Conservation (phyloP, 2,329 filamentous ascomycete species). For the Calcarisporium arbuscula region DNA sequence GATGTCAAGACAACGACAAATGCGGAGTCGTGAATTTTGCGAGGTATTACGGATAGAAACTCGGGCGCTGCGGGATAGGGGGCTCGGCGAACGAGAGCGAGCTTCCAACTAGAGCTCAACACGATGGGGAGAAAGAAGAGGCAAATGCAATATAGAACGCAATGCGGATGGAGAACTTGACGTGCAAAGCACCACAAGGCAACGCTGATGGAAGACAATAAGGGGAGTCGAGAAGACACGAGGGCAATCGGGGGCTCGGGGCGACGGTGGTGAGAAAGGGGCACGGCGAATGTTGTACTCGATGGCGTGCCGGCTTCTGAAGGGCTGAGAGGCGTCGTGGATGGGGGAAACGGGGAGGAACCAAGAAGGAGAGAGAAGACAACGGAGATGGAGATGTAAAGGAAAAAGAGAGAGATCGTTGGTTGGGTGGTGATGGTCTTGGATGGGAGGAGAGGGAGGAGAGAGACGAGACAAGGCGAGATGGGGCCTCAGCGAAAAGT, state of each 20-base stretch:
- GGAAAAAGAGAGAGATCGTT: conserved; percentile 14
- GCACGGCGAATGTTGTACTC: conserved; percentile 14
- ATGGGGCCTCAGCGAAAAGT: conserved; percentile 2
- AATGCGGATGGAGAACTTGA: conserved; percentile 17
- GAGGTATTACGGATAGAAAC: no score
- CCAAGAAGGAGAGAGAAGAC: conserved; percentile 23
- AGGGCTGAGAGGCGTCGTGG: conserved; percentile 17
- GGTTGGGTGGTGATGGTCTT: not conserved
- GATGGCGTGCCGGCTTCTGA: conserved; percentile 12
- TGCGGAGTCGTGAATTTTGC: no score
- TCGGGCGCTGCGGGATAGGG: no score
- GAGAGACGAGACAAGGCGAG: not conserved
- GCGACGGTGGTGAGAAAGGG: conserved; percentile 24
- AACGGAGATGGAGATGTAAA: conserved; percentile 19
- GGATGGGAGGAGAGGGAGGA: conserved; percentile 2
- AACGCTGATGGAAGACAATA: conserved; percentile 15
- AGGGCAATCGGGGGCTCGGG: conserved; percentile 14
- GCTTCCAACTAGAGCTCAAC: no score
- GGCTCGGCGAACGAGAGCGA: no score
- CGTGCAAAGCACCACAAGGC: conserved; percentile 16
- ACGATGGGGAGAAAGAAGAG: no score
- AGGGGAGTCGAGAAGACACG: conserved; percentile 11
- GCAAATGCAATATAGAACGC: no score
- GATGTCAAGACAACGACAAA: no score
- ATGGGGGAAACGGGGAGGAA: conserved; percentile 18